Conservation (phyloP, 2,329 filamentous ascomycete genomes). For the Aspergillus novoparasiticus region DNA sequence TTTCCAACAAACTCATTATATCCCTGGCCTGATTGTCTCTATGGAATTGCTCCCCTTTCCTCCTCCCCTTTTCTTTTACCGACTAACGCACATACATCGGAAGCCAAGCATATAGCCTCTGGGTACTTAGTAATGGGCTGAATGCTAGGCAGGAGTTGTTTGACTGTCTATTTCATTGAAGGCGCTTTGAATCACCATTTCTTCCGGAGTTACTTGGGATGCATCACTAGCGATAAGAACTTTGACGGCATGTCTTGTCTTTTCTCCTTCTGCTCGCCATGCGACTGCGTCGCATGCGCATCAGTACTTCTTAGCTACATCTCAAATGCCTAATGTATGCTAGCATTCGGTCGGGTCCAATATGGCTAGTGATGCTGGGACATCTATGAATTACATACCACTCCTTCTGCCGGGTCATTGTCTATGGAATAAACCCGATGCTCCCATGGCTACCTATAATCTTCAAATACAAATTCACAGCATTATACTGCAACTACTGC, state of each 20-base stretch:
- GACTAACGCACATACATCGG: not conserved
- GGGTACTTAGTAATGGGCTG: not conserved
- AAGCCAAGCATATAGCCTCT: conserved; percentile 1
- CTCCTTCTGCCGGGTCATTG: not conserved
- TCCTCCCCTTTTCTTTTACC: not conserved
- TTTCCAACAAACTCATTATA: not conserved
- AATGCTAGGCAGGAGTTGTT: not conserved
- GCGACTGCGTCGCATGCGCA: not conserved
- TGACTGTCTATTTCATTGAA: not conserved
- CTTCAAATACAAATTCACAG: not conserved
- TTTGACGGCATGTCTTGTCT: not conserved
- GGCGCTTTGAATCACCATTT: conserved; percentile 5
- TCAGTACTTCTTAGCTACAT: not conserved
- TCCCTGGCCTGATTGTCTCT: not conserved
- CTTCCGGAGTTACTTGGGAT: conserved; percentile 3
- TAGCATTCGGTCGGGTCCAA: not conserved
- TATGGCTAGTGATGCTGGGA: not conserved
- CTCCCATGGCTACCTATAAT: not conserved
- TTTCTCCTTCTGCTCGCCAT: not conserved
- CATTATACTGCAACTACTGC: not conserved
- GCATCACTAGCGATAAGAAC: conserved; percentile 7
- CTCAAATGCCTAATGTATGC: not conserved
- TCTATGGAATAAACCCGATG: not conserved
- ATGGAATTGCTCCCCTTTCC: not conserved
- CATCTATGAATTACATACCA: not conserved